Evolutionary conservation across 2,329 filamentous ascomycete genomes (phyloP), one percentile per base, ranked within the genome.

Genomic region (Cercospora janseana): DNA sequence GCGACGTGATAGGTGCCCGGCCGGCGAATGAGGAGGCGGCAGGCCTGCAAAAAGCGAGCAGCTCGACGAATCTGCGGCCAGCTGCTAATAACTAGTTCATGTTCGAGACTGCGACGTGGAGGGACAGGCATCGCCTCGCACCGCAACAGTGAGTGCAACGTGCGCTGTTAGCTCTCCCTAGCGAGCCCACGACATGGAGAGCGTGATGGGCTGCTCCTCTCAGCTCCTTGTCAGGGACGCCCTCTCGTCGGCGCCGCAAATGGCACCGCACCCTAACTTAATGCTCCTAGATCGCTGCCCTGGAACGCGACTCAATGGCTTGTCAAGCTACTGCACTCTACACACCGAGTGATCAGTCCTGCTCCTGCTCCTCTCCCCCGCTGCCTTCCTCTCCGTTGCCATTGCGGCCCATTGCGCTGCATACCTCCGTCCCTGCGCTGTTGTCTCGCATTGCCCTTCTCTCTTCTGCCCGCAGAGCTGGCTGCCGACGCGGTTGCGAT

Each of bases 251-350:
- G 40, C 43, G 29, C 47, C 44, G 49, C 46, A 42, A 44, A 47
- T 46, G 47, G 50, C 52, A 51, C 53, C 46, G 50, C 52, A 51
- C 53, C 46, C 55, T 54, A 58, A 56, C 53, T 54, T 46, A 56
- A 55, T 55, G 41, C 48, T 47, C 48, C 42, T 44, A 53, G 52
- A 46, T 49, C 45, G 49, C 52, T 48, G 51, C 52, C 52, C 52
- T 57, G 54, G 51, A 49, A 51, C 50, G 46, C 49, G 46, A 52
- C 38, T 46, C 46, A 46, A 56, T 56, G 53, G 53, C 46, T 40
- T 29, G 31, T 12, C 40, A 41, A 58, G 53, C 56, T 57, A 57
- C 51, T 55, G 52, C 56, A 57, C 38, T 46, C 42, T 35, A 23
- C 29, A 27, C 29, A 32, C 29, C 46, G 51, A 49, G 51, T 40